A percentile compares a stretch with the other conserved stretches of the same genome.
Conservation (phyloP, 2,329 filamentous ascomycete species). For the Phialocephala subalpina region DNA sequence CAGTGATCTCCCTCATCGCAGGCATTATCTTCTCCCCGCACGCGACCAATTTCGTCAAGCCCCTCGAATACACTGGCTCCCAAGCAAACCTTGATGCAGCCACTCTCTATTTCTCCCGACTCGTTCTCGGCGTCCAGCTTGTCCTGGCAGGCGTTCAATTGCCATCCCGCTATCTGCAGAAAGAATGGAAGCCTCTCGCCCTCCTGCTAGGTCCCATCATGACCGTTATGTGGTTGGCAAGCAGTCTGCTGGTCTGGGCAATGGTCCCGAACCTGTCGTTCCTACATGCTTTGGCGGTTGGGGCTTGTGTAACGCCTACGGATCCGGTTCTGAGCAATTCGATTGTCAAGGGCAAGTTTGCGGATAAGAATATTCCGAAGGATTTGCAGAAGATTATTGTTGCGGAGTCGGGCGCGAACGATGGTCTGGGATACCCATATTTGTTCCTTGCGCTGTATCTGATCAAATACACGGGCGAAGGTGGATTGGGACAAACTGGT, state of each 20-base stretch:
- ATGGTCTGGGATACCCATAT: constrained; percentile 86
- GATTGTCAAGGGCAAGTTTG: constrained; percentile 93
- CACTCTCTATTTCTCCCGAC: constrained; percentile 83
- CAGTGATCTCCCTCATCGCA: constrained; percentile 84
- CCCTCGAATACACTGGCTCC: constrained; percentile 75
- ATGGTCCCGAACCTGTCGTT: constrained; percentile 76
- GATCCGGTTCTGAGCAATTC: constrained; percentile 89
- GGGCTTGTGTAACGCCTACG: constrained; percentile 89
- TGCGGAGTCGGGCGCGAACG: constrained; percentile 85
- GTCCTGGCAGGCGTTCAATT: constrained; percentile 89
- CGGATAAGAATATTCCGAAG: constrained; percentile 87
- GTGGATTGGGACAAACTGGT: constrained; percentile 61
- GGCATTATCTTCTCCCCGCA: constrained; percentile 82
- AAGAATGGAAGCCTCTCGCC: constrained; percentile 79
- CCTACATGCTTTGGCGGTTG: constrained; percentile 81
- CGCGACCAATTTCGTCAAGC: constrained; percentile 78
- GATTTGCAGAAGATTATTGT: constrained; percentile 82
- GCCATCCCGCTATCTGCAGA: constrained; percentile 80
- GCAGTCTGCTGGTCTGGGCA: constrained; percentile 80
- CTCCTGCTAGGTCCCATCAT: constrained; percentile 85
- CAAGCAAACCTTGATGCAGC: constrained; percentile 70
- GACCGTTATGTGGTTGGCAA: constrained; percentile 85
- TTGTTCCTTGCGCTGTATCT: constrained; percentile 85
- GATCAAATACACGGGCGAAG: constrained; percentile 75
- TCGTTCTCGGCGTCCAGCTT: constrained; percentile 90